These are phyloP conservation scores for Blastobotrys serpentis DNA, from an alignment of 1,139 yeast genomes.

Conservation along the genomic window DNA sequence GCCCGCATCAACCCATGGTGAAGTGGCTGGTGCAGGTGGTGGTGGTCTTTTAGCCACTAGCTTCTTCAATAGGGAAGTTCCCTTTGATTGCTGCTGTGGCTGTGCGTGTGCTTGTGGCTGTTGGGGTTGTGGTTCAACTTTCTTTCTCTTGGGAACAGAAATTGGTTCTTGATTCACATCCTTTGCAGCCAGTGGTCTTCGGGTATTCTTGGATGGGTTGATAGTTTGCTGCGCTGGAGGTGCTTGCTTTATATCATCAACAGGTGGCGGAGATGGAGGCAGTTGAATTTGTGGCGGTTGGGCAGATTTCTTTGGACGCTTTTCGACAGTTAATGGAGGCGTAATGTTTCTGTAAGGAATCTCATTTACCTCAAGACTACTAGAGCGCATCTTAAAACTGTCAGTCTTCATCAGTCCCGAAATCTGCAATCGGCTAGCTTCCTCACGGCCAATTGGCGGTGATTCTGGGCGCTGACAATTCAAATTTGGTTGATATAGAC, in stretches of 20 bases:
- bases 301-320: constrained; percentile 11
- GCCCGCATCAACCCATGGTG: constrained; percentile 8
- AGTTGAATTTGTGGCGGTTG: constrained; percentile 9
- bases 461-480: not conserved
- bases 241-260: not conserved
- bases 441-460: not conserved
- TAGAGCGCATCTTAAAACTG: constrained; percentile 25
- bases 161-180: constrained; percentile 14
- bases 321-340: constrained; percentile 9
- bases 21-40: constrained; percentile 16
- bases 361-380: constrained; percentile 5
- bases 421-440: constrained; percentile 27
- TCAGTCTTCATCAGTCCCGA: constrained; percentile 32
- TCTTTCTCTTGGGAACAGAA: not conserved
- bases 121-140: not conserved
- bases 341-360: constrained; percentile 7
- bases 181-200: constrained; percentile 22
- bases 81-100: constrained; percentile 3
- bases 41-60: constrained; percentile 27
- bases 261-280: constrained; percentile 11
- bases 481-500: not conserved
- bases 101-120: not conserved
- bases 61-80: constrained; percentile 23
- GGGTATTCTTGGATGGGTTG: not conserved
- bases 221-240: not conserved